Percentiles rank a stretch among this genome's conserved stretches.
These are phyloP conservation scores for Sclerotinia nivalis DNA, from an alignment of 2,329 filamentous ascomycete species.

Conservation along the genomic window DNA sequence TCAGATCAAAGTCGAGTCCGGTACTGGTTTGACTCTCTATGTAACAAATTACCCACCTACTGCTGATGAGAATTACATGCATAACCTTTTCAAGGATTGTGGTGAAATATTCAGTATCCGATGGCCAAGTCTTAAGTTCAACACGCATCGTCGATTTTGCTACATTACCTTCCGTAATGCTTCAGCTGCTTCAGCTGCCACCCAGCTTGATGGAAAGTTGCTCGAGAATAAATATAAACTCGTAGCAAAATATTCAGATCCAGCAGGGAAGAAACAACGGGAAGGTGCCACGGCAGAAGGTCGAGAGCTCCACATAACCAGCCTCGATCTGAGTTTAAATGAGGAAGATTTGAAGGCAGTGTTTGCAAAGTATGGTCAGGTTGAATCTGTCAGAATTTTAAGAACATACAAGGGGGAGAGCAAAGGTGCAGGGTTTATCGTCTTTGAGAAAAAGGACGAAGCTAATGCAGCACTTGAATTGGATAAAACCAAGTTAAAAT, in stretches of 20 bases:
- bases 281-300: conserved; percentile 82
- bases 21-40: conserved; percentile 78
- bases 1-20: conserved; percentile 72
- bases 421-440: conserved; percentile 78
- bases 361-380: conserved; percentile 74
- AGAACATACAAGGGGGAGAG: conserved; percentile 66
- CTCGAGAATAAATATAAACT: conserved; percentile 70
- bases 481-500: conserved; percentile 69
- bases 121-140: conserved; percentile 88
- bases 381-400: conserved; percentile 72
- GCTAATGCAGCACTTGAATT: conserved; percentile 67
- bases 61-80: conserved; percentile 70
- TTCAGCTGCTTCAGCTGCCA: conserved; percentile 69
- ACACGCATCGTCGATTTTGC: conserved; percentile 88
- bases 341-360: conserved; percentile 70
- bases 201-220: conserved; percentile 68
- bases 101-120: conserved; percentile 84
- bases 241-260: conserved; percentile 81
- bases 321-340: conserved; percentile 60
- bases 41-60: conserved; percentile 85
- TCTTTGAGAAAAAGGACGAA: conserved; percentile 70
- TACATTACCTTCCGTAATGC: conserved; percentile 84
- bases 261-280: conserved; percentile 72
- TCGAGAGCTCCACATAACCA: conserved; percentile 78
- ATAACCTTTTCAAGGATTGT: conserved; percentile 67